Percentiles rank a stretch among this genome's conserved stretches.
These are phyloP conservation scores for Inga oerstediana DNA, from an alignment of 306 rosid genomes.

Conservation along the genomic window DNA sequence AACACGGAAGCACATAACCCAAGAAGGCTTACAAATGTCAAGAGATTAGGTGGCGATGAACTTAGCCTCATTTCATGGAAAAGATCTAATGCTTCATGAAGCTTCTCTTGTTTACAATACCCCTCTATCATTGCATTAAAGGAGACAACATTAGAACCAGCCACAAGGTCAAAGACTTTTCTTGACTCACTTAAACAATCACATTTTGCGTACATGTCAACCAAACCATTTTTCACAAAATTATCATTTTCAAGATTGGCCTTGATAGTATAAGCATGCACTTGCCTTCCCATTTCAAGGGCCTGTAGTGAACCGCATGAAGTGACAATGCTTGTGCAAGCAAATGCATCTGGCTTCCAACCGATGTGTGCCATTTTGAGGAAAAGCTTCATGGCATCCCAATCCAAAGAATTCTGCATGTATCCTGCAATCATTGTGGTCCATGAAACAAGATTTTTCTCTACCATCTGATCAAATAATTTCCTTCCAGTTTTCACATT, in stretches of 20 bases:
- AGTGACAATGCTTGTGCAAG: slow-evolving; percentile 80
- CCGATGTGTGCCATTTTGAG: slow-evolving; percentile 64
- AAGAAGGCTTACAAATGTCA: slow-evolving; percentile 84
- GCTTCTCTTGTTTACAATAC: slow-evolving; percentile 62
- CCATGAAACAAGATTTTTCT: slow-evolving; percentile 78
- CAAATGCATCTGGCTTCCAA: slow-evolving; percentile 75
- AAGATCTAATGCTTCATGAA: slow-evolving; percentile 66
- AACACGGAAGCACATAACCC: slow-evolving; percentile 71
- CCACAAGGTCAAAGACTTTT: slow-evolving; percentile 59
- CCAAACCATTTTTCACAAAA: slow-evolving; percentile 81
- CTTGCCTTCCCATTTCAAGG: slow-evolving; percentile 70
- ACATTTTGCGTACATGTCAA: slow-evolving; percentile 93
- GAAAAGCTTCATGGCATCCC: slow-evolving; percentile 66
- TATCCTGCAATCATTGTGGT: slow-evolving; percentile 91
- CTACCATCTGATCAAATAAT: slow-evolving; percentile 54
- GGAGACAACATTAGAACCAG: slow-evolving; percentile 63
- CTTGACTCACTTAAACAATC: slow-evolving; percentile 68
- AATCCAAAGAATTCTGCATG: slow-evolving; percentile 79
- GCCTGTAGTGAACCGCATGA: slow-evolving; percentile 79
- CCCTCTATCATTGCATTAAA: slow-evolving; percentile 97
- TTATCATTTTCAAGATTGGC: slow-evolving; percentile 63
- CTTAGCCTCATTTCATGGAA: slow-evolving; percentile 65
- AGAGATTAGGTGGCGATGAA: slow-evolving; percentile 56
- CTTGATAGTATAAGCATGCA: slow-evolving; percentile 73
- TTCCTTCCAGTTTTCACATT: slow-evolving; percentile 56